phyloP scores from a whole-genome alignment of 1,284 basidiomycete species.

The Ceratobasidium sp. region DNA sequence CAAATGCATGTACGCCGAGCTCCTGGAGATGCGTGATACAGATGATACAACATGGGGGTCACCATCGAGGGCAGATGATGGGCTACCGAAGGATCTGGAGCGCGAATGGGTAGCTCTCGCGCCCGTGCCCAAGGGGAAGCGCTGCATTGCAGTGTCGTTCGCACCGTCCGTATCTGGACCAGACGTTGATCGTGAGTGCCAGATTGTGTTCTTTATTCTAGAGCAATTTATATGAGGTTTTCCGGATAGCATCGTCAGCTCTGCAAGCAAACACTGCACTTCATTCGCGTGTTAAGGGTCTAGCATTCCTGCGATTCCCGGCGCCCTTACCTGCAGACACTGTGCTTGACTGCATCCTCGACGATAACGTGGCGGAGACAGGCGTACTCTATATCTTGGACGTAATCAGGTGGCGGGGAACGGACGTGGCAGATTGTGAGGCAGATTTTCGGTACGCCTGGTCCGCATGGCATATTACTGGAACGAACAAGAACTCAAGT shows the following conservation, averaged over 20 bases:
- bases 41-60: slow-evolving; percentile 24
- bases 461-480: slow-evolving; percentile 1
- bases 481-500: neutral
- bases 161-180: slow-evolving; percentile 25
- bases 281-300: slow-evolving; percentile 79
- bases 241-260: slow-evolving; percentile 53
- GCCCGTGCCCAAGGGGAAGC: slow-evolving; percentile 80
- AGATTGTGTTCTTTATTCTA: neutral
- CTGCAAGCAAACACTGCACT: slow-evolving; percentile 68
- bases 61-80: slow-evolving; percentile 55
- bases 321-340: slow-evolving; percentile 79
- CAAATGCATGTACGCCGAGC: slow-evolving; percentile 86
- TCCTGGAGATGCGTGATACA: slow-evolving; percentile 77
- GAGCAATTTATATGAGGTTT: slow-evolving; percentile 21
- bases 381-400: slow-evolving; percentile 83
- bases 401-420: slow-evolving; percentile 84
- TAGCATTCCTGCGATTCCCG: slow-evolving; percentile 72
- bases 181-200: slow-evolving; percentile 23
- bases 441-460: slow-evolving; percentile 74
- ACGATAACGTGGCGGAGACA: slow-evolving; percentile 76
- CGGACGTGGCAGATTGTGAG: slow-evolving; percentile 83
- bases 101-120: slow-evolving; percentile 72
- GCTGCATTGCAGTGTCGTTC: slow-evolving; percentile 79
- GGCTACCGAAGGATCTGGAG: slow-evolving; percentile 75
- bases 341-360: slow-evolving; percentile 82